These are phyloP conservation scores for Hordeum pubiflorum DNA, from an alignment of 202 grass and related monocot species.

Conservation along the genomic window DNA sequence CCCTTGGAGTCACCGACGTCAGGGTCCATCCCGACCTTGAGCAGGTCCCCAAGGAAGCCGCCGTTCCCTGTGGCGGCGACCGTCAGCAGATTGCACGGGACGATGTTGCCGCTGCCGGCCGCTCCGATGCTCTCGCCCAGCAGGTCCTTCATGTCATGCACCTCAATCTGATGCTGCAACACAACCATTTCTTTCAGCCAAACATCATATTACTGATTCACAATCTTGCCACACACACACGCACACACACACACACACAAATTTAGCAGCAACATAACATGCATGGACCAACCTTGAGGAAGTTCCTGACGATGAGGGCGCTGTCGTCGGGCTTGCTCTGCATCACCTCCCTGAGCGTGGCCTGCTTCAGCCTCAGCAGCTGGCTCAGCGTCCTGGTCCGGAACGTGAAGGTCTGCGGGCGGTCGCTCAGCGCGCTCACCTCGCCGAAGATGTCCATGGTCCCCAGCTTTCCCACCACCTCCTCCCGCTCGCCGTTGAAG, in stretches of 20 bases:
- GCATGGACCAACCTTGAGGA: slow-evolving; percentile 47
- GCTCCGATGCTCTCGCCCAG: slow-evolving; percentile 37
- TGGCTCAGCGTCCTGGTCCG: slow-evolving; percentile 76
- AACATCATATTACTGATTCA: neutral
- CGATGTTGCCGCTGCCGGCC: slow-evolving; percentile 27
- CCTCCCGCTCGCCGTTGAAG: slow-evolving; percentile 35
- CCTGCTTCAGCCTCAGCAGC: slow-evolving; percentile 75
- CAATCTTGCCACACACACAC: neutral
- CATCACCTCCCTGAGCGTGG: slow-evolving; percentile 77
- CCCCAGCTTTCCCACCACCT: slow-evolving; percentile 32
- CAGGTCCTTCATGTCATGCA: slow-evolving; percentile 66
- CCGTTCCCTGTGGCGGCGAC: slow-evolving; percentile 72
- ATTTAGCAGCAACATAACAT: too few relatives aligned
- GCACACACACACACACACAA: neutral
- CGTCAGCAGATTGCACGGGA: slow-evolving; percentile 72
- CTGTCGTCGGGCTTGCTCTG: slow-evolving; percentile 70
- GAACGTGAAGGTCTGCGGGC: slow-evolving; percentile 65
- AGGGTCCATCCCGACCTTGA: slow-evolving; percentile 75
- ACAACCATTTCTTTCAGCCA: neutral
- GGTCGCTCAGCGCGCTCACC: slow-evolving; percentile 61
- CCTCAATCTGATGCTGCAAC: slow-evolving; percentile 70
- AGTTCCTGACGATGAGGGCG: slow-evolving; percentile 73
- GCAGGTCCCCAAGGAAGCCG: slow-evolving; percentile 68
- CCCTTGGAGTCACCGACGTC: slow-evolving; percentile 70
- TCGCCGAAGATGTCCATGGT: slow-evolving; percentile 72